Evolutionary conservation across 441 rosid genomes (phyloP).

Genomic region (Geranium incanum): DNA sequence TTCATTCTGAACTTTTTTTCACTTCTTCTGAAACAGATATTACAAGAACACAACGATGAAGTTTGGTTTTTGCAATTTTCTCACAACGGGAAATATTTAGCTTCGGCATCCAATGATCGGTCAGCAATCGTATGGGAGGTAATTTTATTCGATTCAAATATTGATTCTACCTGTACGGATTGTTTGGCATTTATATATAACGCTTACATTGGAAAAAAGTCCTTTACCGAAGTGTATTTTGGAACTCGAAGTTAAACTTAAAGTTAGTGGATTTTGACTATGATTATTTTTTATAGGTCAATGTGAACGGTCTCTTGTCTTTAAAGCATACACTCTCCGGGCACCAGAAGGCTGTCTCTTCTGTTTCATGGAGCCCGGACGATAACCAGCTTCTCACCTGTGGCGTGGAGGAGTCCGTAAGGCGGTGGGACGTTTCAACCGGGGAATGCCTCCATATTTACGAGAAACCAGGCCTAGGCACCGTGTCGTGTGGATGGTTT

Average conservation of each 20-base stretch:
- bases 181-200: no score
- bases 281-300: constrained; percentile 35
- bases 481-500: constrained; percentile 56
- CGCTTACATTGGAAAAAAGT: no score
- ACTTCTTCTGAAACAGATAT: constrained; percentile 41
- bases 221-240: no score
- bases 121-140: constrained; percentile 84
- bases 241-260: no score
- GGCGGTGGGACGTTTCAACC: constrained; percentile 51
- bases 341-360: constrained; percentile 54
- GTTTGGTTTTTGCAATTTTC: constrained; percentile 93
- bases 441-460: constrained; percentile 51
- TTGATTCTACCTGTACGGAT: background rate
- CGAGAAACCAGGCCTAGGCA: constrained; percentile 42
- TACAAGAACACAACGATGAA: constrained; percentile 74
- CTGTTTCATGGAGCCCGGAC: constrained; percentile 57
- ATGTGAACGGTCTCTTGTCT: constrained; percentile 36
- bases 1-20: constrained; percentile 2
- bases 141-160: constrained; percentile 18
- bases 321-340: constrained; percentile 52
- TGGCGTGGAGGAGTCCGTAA: constrained; percentile 43
- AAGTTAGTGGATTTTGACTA: no score
- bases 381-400: constrained; percentile 52
- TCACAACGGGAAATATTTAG: constrained; percentile 72
- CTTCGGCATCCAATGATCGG: constrained; percentile 71